Evolutionary conservation across 495 filamentous ascomycete genomes (phyloP).

Genomic region (Hypomontagnella submonticulosa): DNA sequence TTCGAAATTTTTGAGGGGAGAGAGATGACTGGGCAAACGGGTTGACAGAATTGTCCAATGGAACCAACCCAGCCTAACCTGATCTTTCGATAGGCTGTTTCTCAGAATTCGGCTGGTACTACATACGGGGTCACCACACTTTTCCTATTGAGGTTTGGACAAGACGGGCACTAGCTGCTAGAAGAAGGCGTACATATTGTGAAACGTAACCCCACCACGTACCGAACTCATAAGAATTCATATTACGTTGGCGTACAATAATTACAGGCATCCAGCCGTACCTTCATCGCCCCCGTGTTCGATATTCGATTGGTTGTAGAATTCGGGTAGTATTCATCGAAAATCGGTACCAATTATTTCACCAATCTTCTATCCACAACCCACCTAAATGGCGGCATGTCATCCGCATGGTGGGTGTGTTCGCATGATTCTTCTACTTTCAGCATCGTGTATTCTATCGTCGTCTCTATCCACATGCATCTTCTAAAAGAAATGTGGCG

Average conservation of each 20-base stretch:
- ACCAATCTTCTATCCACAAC: neutral
- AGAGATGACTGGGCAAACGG: slow-evolving; percentile 22
- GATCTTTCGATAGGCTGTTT: slow-evolving; percentile 30
- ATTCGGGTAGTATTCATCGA: slow-evolving; percentile 19
- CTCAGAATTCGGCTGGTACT: slow-evolving; percentile 10
- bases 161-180: slow-evolving; percentile 39
- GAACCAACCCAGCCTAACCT: slow-evolving; percentile 17
- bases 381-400: neutral
- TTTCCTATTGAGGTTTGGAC: slow-evolving; percentile 27
- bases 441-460: neutral
- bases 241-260: slow-evolving; percentile 17
- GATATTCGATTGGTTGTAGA: slow-evolving; percentile 23
- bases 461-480: too few relatives aligned
- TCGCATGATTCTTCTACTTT: slow-evolving; percentile 12
- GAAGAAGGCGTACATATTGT: slow-evolving; percentile 40
- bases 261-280: neutral
- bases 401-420: neutral
- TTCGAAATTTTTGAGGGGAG: neutral
- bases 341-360: slow-evolving; percentile 31
- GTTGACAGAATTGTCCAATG: slow-evolving; percentile 38
- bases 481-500: neutral
- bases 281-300: neutral
- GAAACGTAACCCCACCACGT: slow-evolving; percentile 36
- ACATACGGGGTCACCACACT: slow-evolving; percentile 1
- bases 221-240: slow-evolving; percentile 27